Conservation (phyloP, 2,329 filamentous ascomycete species). For the Tolypocladium cylindrosporum region DNA sequence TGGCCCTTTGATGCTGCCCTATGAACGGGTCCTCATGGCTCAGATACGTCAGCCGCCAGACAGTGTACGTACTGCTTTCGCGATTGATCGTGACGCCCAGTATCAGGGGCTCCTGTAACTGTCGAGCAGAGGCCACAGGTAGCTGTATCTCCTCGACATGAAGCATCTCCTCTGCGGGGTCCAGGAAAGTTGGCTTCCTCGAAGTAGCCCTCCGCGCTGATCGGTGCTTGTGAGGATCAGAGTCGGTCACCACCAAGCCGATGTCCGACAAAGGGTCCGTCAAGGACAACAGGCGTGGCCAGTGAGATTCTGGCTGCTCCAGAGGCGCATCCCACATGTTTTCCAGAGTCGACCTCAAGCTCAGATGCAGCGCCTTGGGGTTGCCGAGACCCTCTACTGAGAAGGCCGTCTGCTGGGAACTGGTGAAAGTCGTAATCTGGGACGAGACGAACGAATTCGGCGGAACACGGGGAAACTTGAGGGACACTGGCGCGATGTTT, state of each 20-base stretch:
- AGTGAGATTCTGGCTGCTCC: conserved; percentile 45
- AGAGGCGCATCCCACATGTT: conserved; percentile 46
- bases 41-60: conserved; percentile 78
- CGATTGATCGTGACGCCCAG: conserved; percentile 75
- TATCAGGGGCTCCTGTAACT: conserved; percentile 44
- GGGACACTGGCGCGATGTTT: conserved; percentile 37
- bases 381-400: conserved; percentile 47
- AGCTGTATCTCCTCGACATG: conserved; percentile 65
- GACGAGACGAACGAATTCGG: conserved; percentile 76
- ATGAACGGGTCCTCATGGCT: conserved; percentile 52
- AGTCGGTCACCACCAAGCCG: conserved; percentile 63
- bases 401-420: conserved; percentile 41
- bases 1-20: conserved; percentile 33
- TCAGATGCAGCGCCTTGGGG: conserved; percentile 43
- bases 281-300: conserved; percentile 71
- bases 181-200: conserved; percentile 47
- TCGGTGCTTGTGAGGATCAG: conserved; percentile 27
- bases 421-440: conserved; percentile 45
- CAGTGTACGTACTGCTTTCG: conserved; percentile 64
- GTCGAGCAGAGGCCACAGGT: conserved; percentile 27
- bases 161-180: conserved; percentile 71
- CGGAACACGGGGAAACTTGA: conserved; percentile 54
- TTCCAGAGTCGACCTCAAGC: conserved; percentile 43
- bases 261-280: conserved; percentile 80
- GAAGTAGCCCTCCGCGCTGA: conserved; percentile 20